Evolutionary conservation across 2,329 filamentous ascomycete species (phyloP).

Genomic region (Penicillium sclerotiorum): DNA sequence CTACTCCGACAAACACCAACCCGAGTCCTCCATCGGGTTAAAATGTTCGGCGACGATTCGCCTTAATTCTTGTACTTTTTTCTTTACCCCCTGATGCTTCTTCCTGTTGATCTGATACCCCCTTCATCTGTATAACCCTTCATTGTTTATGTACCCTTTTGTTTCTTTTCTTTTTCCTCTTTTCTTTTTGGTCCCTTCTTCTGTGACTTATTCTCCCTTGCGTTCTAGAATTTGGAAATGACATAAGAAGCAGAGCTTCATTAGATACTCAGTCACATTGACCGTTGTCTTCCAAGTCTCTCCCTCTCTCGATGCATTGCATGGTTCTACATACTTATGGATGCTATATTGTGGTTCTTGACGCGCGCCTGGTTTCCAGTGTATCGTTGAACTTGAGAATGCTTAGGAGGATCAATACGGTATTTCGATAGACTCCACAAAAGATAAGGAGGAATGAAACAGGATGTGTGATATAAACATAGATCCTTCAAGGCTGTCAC

Average conservation of each 20-base stretch:
- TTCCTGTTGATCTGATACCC: slow-evolving; percentile 30
- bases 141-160: slow-evolving; percentile 18
- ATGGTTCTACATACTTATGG: too few relatives aligned
- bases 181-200: slow-evolving; percentile 8
- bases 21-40: slow-evolving; percentile 15
- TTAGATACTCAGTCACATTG: too few relatives aligned
- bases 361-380: too few relatives aligned
- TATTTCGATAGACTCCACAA: not conserved
- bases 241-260: too few relatives aligned
- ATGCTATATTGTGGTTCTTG: too few relatives aligned
- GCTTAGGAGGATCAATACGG: not conserved
- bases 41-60: slow-evolving; percentile 2
- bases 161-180: slow-evolving; percentile 19
- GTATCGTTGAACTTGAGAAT: too few relatives aligned
- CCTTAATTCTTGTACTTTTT: slow-evolving; percentile 24
- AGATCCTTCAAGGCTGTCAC: not conserved
- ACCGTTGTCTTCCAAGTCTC: too few relatives aligned
- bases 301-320: too few relatives aligned
- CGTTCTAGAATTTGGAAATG: not conserved
- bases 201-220: not conserved
- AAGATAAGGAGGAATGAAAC: not conserved
- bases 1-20: slow-evolving; percentile 21
- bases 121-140: slow-evolving; percentile 18
- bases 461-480: not conserved
- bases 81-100: too few relatives aligned